Evolutionary conservation across 106 monocot species (phyloP), one percentile per base, ranked within the genome.

Genomic region (Apostasia ramifera): DNA sequence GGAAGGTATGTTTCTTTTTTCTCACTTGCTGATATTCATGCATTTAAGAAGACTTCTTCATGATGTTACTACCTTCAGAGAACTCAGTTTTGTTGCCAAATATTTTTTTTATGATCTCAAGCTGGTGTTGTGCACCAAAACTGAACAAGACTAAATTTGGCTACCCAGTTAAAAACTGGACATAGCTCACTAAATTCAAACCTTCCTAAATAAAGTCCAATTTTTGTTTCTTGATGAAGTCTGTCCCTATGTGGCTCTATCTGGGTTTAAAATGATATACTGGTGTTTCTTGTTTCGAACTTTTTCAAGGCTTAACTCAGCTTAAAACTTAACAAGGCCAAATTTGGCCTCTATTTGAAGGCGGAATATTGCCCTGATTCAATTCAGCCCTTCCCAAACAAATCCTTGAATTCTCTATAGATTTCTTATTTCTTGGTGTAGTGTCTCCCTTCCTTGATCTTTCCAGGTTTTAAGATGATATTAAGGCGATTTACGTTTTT

Each of bases 1-100:
- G 79, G 76, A 71, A 91, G 91, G 91, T 91, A 77, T 71, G 39
- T 10, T 42, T 2, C 40, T 12, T 72, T 38, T 47, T 72, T 14
- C 4, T 10, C 44, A 57, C 45, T 57, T 38, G 15, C 59, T 48
- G 41, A 26, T 65, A 15, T 15, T 47, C 12, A 8, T 65, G 65
- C 37, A 2, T 8, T 9, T 37, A 65, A 6, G 46, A 26, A 26
- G 26, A 26, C 26, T 26, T 26, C 26, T 26, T 26, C 26, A 26
- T 26, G 26, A 26, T 26, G 26, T 26, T 26, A 26, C 26, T 26
- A 26, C 26, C 26, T 26, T 26, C 26, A 26, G 26, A 26, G 26
- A 26, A 26, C 26, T 26, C 26, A 26, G 2, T 5, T 15, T 1
- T 49, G 12, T 48, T 48, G 15, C 43, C 37, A 65, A 65, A 47